Conservation (phyloP, 2,329 filamentous ascomycete genomes). For the Fonsecaea erecta region DNA sequence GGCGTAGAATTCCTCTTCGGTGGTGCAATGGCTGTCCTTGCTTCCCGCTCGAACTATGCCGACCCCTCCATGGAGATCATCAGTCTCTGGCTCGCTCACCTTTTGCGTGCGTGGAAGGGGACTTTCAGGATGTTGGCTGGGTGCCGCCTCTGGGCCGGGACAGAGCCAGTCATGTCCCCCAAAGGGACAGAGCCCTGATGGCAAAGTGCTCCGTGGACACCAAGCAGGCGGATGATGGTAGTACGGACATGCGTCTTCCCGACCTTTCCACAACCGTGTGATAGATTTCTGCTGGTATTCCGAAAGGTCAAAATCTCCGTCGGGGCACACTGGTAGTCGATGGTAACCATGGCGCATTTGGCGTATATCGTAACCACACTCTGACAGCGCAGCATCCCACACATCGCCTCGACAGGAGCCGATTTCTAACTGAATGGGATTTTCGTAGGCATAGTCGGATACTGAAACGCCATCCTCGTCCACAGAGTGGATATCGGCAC, state of each 20-base stretch:
- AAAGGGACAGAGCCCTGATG: neutral
- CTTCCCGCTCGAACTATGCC: neutral
- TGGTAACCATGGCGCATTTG: neutral
- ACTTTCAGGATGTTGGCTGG: neutral
- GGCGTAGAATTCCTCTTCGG: neutral
- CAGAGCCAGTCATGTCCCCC: neutral
- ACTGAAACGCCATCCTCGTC: neutral
- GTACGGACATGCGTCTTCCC: constrained; percentile 4
- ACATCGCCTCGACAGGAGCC: neutral
- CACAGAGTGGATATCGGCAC: constrained; percentile 1
- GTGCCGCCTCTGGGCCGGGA: neutral
- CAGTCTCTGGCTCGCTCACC: neutral
- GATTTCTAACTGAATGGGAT: no score
- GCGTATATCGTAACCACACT: neutral
- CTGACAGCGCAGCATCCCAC: constrained; percentile 1
- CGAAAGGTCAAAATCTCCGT: no score
- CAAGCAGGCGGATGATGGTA: constrained; percentile 6
- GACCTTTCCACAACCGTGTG: neutral
- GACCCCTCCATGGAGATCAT: neutral
- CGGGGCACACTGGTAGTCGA: neutral
- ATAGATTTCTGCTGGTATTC: neutral
- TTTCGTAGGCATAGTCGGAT: neutral
- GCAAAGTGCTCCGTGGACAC: constrained; percentile 2
- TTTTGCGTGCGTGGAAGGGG: neutral
- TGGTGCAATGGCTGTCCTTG: neutral